Evolutionary conservation across 805 yeast genomes (phyloP).

Genomic region (Candida koratica): DNA sequence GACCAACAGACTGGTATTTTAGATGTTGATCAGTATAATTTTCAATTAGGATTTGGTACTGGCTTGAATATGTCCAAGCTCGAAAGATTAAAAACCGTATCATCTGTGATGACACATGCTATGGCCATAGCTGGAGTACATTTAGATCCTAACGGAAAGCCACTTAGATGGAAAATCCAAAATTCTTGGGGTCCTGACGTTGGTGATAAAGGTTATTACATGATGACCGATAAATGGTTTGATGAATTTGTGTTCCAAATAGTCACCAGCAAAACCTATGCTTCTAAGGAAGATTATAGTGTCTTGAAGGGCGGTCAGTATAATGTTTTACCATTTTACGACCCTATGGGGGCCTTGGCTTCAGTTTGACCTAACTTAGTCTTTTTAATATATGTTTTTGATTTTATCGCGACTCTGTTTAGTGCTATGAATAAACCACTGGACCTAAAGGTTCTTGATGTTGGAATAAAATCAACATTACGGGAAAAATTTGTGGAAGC

Average conservation of each 20-base stretch:
- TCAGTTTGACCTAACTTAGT: background rate
- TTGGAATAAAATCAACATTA: conserved; percentile 2
- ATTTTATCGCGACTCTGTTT: background rate
- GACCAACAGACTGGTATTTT: conserved; percentile 63
- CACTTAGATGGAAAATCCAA: conserved; percentile 43
- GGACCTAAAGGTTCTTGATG: too few species aligned
- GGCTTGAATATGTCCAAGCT: conserved; percentile 53
- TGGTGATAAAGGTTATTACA: conserved; percentile 40
- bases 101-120: conserved; percentile 85
- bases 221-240: conserved; percentile 45
- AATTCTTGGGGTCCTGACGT: conserved; percentile 42
- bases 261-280: conserved; percentile 37
- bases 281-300: conserved; percentile 32
- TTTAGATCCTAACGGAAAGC: conserved; percentile 49
- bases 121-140: conserved; percentile 84
- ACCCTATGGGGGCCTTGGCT: conserved; percentile 44
- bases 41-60: conserved; percentile 52
- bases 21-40: conserved; percentile 69
- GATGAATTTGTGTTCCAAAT: conserved; percentile 42
- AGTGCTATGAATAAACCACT: too few species aligned
- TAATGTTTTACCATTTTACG: conserved; percentile 35
- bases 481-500: conserved; percentile 15
- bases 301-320: conserved; percentile 33
- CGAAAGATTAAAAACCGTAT: conserved; percentile 64
- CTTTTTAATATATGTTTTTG: background rate